Percentiles rank a stretch among this genome's conserved stretches.
These are phyloP conservation scores for Scutellaria baicalensis DNA, from an alignment of 257 asterid species.

Conservation along the genomic window DNA sequence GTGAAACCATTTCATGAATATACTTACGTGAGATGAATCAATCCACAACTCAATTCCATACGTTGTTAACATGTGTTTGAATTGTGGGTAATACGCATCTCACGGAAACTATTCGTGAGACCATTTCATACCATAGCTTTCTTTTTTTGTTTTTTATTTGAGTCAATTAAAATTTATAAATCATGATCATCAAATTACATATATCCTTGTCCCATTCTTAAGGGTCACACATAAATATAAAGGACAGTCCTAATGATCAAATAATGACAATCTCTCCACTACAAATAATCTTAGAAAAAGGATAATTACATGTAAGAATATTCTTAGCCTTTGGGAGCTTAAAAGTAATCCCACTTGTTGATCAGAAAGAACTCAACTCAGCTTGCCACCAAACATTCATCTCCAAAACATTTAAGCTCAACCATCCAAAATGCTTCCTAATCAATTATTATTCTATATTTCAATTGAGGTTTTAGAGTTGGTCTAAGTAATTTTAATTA, in stretches of 20 bases:
- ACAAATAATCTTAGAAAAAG: background rate
- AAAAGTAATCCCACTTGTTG: constrained; percentile 9
- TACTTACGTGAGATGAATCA: too few species aligned
- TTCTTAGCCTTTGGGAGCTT: background rate
- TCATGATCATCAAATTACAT: too few species aligned
- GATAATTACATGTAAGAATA: background rate
- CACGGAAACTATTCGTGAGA: too few species aligned
- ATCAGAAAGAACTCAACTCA: background rate
- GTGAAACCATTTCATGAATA: too few species aligned
- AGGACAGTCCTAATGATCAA: background rate
- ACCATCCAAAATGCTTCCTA: constrained; percentile 13
- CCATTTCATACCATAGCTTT: too few species aligned
- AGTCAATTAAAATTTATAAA: too few species aligned
- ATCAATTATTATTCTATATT: background rate
- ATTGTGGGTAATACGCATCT: too few species aligned
- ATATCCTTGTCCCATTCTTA: too few species aligned
- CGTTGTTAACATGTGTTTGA: too few species aligned
- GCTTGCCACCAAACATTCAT: background rate
- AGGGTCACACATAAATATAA: too few species aligned
- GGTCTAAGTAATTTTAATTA: background rate
- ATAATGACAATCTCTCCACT: background rate
- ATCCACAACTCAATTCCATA: too few species aligned
- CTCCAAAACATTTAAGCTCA: constrained; percentile 9
- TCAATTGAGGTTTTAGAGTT: background rate
- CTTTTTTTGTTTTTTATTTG: too few species aligned